Evolutionary conservation across 225 moss, liverwort and hornwort genomes (phyloP).

Genomic region (Lunularia cruciata): DNA sequence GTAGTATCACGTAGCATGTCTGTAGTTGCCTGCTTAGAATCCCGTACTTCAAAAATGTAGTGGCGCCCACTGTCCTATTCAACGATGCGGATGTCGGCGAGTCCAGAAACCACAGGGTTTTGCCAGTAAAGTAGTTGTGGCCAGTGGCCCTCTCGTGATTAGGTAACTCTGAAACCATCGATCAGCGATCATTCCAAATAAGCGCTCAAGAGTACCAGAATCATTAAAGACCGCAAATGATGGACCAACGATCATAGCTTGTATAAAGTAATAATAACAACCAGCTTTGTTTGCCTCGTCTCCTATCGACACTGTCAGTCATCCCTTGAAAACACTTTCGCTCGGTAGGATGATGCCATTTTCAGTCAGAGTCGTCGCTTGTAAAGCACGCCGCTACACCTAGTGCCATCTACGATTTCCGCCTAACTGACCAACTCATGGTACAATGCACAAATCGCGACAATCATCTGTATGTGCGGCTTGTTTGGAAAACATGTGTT

Average conservation of each 20-base stretch:
- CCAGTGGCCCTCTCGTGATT: neutral
- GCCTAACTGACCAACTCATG: neutral
- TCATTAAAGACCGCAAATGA: constrained; percentile 3
- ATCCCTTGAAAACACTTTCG: neutral
- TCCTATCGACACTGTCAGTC: neutral
- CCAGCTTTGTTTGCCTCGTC: neutral
- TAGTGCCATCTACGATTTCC: neutral
- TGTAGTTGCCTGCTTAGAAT: neutral
- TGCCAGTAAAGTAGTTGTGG: constrained; percentile 9
- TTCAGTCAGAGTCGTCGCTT: neutral
- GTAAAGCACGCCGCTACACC: neutral
- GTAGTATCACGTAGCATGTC: neutral
- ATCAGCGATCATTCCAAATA: neutral
- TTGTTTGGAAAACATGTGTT: too few relatives aligned
- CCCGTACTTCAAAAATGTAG: constrained; percentile 13
- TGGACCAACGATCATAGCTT: neutral
- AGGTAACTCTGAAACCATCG: neutral
- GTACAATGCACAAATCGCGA: neutral
- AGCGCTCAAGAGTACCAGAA: neutral
- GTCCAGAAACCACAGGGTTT: constrained; percentile 1
- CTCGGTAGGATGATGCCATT: neutral
- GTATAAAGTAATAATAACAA: constrained; percentile 4
- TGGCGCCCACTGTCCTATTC: constrained; percentile 8
- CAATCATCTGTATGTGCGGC: neutral
- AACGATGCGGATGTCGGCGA: neutral